Percentiles rank a stretch among this genome's conserved stretches.
Evolutionary conservation across 495 filamentous ascomycete species (phyloP).

Genomic region (Haplographium delicatum): DNA sequence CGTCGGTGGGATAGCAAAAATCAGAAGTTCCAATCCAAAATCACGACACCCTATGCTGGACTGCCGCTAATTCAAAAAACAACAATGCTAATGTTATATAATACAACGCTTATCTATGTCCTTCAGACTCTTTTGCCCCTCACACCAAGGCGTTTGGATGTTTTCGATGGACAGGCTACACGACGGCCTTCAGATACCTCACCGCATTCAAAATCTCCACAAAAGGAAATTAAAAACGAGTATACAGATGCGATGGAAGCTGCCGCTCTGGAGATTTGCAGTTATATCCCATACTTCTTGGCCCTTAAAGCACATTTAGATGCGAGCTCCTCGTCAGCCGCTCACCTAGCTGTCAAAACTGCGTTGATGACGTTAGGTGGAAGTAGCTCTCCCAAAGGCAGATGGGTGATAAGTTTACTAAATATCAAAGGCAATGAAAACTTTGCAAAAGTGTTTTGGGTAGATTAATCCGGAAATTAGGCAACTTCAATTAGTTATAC

Average conservation of each 20-base stretch:
- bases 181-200: no score
- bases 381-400: not conserved
- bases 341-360: constrained; percentile 1
- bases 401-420: not conserved
- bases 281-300: not conserved
- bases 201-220: not conserved
- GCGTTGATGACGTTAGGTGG: not conserved
- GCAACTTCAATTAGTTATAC: no score
- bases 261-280: constrained; percentile 1
- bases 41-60: not conserved
- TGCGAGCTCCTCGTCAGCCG: not conserved
- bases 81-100: constrained; percentile 8
- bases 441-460: constrained; percentile 1
- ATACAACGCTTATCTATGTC: constrained; percentile 6
- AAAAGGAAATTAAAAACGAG: no score
- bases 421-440: not conserved
- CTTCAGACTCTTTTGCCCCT: not conserved
- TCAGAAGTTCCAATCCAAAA: not conserved
- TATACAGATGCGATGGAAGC: not conserved
- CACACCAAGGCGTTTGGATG: not conserved
- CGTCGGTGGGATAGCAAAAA: not conserved
- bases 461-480: no score
- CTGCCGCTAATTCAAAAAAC: not conserved
- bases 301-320: not conserved
- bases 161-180: not conserved